A percentile compares a stretch with the other conserved stretches of the same genome.
These are phyloP conservation scores for Allium sativum DNA, from an alignment of 106 monocot species.

Conservation along the genomic window DNA sequence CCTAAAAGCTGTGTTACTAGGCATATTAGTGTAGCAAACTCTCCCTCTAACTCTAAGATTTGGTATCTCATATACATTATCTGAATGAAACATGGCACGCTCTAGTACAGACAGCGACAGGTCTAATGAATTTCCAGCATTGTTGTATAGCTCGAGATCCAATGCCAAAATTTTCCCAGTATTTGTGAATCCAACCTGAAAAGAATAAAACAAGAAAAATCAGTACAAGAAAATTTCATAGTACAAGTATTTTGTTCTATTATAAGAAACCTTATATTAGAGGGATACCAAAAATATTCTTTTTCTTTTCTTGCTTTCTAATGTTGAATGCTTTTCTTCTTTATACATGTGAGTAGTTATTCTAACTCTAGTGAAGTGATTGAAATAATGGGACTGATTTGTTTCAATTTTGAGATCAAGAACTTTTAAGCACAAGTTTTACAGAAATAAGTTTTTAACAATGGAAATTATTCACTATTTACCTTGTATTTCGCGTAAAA, in stretches of 20 bases:
- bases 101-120: slow-evolving; percentile 72
- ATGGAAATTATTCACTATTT: background rate
- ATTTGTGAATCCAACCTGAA: slow-evolving; percentile 85
- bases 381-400: too few species aligned
- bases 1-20: slow-evolving; percentile 94
- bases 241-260: too few species aligned
- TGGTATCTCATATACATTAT: slow-evolving; percentile 85
- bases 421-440: slow-evolving; percentile 1
- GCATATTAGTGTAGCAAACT: slow-evolving; percentile 87
- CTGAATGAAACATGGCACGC: slow-evolving; percentile 86
- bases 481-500: slow-evolving; percentile 97
- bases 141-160: slow-evolving; percentile 85
- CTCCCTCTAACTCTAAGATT: slow-evolving; percentile 63
- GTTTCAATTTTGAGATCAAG: too few species aligned
- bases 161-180: slow-evolving; percentile 73
- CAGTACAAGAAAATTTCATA: too few species aligned
- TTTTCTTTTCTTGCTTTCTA: too few species aligned
- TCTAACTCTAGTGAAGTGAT: too few species aligned
- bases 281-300: too few species aligned
- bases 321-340: too few species aligned
- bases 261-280: too few species aligned
- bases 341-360: too few species aligned
- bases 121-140: slow-evolving; percentile 88
- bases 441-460: background rate
- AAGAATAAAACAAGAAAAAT: too few species aligned